phyloP scores from a whole-genome alignment of 2,329 filamentous ascomycete species.

The Fusarium sp. region DNA sequence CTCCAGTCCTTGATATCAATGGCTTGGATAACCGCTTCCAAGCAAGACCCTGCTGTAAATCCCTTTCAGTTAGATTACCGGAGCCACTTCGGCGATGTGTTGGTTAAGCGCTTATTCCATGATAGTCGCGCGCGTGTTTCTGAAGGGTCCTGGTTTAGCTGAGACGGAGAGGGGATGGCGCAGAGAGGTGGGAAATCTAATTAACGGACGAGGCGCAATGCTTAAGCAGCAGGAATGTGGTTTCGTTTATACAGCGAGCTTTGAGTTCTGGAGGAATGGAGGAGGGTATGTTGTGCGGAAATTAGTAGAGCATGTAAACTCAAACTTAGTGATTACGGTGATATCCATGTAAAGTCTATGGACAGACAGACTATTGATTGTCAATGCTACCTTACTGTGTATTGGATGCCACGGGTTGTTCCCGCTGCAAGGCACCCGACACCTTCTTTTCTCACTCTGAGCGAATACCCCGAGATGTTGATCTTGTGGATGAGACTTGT shows the following conservation, averaged over 20 bases:
- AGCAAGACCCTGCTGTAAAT: slow-evolving; percentile 9
- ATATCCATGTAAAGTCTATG: no score
- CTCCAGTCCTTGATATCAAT: not conserved
- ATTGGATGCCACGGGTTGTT: not conserved
- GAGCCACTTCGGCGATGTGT: not conserved
- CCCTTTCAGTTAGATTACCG: not conserved
- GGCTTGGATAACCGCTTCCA: slow-evolving; percentile 11
- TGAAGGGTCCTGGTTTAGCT: slow-evolving; percentile 22
- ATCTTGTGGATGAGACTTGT: slow-evolving; percentile 13
- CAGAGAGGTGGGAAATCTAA: slow-evolving; percentile 3
- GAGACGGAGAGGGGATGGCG: slow-evolving; percentile 13
- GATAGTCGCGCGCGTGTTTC: slow-evolving; percentile 43
- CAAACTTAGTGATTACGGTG: not conserved
- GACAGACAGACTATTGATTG: no score
- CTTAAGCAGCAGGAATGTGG: slow-evolving; percentile 11
- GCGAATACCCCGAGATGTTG: not conserved
- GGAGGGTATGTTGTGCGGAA: slow-evolving; percentile 1
- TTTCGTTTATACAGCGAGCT: not conserved
- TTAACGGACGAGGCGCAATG: slow-evolving; percentile 21
- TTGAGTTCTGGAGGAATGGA: not conserved
- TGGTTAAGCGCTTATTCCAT: slow-evolving; percentile 15
- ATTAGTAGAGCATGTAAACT: not conserved
- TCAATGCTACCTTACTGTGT: no score
- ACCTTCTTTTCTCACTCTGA: not conserved
- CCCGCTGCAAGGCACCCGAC: slow-evolving; percentile 18